Evolutionary conservation across 2,329 filamentous ascomycete genomes (phyloP).

Genomic region (Diaporthe longicolla): DNA sequence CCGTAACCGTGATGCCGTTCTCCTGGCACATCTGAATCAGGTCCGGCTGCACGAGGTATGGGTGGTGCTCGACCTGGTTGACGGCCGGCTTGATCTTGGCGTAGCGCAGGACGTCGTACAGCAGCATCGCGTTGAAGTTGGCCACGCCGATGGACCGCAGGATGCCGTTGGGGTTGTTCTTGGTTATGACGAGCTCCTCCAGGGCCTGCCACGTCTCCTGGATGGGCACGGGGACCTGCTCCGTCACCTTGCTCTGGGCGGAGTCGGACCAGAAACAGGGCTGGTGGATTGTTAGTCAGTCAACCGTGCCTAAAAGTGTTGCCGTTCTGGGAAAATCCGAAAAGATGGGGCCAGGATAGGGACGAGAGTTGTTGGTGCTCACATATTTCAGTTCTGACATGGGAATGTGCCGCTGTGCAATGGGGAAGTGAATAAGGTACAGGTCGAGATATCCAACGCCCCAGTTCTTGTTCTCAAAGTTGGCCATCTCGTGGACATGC

Average conservation of each 20-base stretch:
- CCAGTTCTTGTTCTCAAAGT: slow-evolving; percentile 71
- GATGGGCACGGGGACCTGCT: slow-evolving; percentile 77
- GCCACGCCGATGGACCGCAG: slow-evolving; percentile 82
- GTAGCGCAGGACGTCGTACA: slow-evolving; percentile 86
- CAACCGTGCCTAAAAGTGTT: no score
- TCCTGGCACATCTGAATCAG: slow-evolving; percentile 78
- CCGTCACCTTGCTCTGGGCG: slow-evolving; percentile 73
- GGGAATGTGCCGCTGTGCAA: slow-evolving; percentile 88
- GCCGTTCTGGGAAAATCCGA: no score
- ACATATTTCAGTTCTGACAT: slow-evolving; percentile 78
- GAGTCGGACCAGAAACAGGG: slow-evolving; percentile 80
- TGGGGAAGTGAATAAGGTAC: slow-evolving; percentile 91
- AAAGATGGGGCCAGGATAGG: no score
- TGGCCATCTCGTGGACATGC: slow-evolving; percentile 73
- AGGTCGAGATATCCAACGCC: slow-evolving; percentile 91
- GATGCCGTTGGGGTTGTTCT: slow-evolving; percentile 61
- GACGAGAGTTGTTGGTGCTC: no score
- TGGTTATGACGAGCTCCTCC: slow-evolving; percentile 77
- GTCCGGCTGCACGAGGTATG: slow-evolving; percentile 83
- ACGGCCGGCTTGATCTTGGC: slow-evolving; percentile 81
- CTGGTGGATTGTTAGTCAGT: not conserved
- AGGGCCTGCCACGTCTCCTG: slow-evolving; percentile 88
- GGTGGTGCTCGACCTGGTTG: slow-evolving; percentile 92
- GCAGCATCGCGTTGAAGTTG: slow-evolving; percentile 84
- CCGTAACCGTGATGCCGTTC: slow-evolving; percentile 81